Evolutionary conservation across 305 asterid genomes (phyloP), one percentile per base, ranked within the genome.

Genomic region (Withania somnifera): DNA sequence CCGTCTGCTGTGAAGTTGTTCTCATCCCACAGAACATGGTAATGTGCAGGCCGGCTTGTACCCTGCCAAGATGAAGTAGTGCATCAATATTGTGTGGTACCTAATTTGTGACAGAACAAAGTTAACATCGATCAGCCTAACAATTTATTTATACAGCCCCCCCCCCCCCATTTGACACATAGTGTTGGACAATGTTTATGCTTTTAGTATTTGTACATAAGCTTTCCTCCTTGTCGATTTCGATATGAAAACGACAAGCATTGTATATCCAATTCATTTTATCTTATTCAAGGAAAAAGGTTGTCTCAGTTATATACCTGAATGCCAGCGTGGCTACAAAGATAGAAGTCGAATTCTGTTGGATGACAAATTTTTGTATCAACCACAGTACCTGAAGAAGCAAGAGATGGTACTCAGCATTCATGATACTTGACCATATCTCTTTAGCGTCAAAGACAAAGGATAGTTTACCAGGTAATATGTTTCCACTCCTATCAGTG

Each of bases 271-370:
- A 9, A 3, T 4, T 22, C 32, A 22, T 22, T 58, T 52, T 58
- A 60, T 28, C 11, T 61, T 28, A 13, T 11, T 6, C 9, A 15
- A 63, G 69, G 77, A 38, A 66, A 57, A 81, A 66, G 77, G 24
- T 40, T 34, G 52, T 54, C 9, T 20, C 10, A 11, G 1, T 0
- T 63, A 83, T 63, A 84, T 85, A 94, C 98, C 98, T 96, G 98
- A 88, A 96, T 93, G 71, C 98, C 99, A 68, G 99, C 98, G 83
- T 96, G 99, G 90, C 99, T 96, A 73, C 99, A 96, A n/a, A 96
- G 97, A 83, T 96, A 96, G 83, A 96, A 96, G 89, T 96, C 99
- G 11, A 96, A 96, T 78, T 96, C 99, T 2, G 99, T 91, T 56
- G 99, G 99, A 84, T 96, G 99, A 83, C 99, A 96, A 84, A 96